phyloP scores from a whole-genome alignment of 257 asterid genomes.

The Penstemon newberryi region DNA sequence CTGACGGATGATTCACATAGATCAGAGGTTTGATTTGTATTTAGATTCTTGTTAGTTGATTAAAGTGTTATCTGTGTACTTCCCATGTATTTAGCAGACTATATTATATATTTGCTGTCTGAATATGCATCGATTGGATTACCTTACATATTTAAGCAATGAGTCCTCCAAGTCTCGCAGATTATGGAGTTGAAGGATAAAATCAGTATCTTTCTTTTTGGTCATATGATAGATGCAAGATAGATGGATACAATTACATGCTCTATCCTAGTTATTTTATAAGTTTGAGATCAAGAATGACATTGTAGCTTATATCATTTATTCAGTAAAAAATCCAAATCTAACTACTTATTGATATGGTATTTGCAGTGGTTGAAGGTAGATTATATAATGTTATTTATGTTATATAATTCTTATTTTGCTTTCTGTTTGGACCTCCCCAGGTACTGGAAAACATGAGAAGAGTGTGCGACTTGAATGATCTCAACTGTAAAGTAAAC shows the following conservation, averaged over 20 bases:
- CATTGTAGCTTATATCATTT: not conserved
- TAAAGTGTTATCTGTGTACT: not conserved
- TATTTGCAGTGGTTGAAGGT: conserved; percentile 2
- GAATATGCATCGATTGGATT: not conserved
- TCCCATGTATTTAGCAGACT: not conserved
- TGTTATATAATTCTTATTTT: not conserved
- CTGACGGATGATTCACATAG: conserved; percentile 67
- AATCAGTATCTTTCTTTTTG: not conserved
- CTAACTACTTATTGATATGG: not conserved
- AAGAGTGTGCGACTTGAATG: conserved; percentile 59
- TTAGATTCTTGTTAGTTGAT: conserved; percentile 6
- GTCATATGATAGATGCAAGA: not conserved
- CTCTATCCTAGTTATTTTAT: conserved; percentile 1
- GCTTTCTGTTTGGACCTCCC: conserved; percentile 23
- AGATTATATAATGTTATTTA: not conserved
- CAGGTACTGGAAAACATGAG: conserved; percentile 88
- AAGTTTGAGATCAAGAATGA: conserved; percentile 2
- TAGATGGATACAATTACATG: not conserved
- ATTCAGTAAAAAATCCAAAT: conserved; percentile 8
- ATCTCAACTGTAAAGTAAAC: conserved; percentile 68
- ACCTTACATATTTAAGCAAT: not conserved
- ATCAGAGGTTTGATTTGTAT: conserved; percentile 53
- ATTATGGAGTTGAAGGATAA: not conserved
- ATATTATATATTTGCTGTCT: conserved; percentile 9
- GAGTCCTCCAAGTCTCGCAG: conserved; percentile 5